These are phyloP conservation scores for Apostasia ramifera DNA, from an alignment of 106 monocot genomes.

Conservation along the genomic window DNA sequence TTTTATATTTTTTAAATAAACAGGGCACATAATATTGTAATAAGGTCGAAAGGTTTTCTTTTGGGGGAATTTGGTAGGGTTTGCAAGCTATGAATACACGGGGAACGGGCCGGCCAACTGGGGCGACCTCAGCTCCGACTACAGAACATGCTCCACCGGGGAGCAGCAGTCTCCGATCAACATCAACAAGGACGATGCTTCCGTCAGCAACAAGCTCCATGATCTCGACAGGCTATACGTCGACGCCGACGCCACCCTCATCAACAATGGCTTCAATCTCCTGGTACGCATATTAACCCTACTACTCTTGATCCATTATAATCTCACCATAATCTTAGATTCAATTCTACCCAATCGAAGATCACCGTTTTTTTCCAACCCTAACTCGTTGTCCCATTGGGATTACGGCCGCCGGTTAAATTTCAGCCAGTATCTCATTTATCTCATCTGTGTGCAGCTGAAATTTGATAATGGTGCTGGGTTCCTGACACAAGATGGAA, in stretches of 20 bases:
- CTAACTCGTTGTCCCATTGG: not conserved
- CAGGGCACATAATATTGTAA: too few species aligned
- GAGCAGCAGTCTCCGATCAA: constrained; percentile 54
- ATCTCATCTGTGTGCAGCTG: constrained; percentile 26
- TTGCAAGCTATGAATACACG: not conserved
- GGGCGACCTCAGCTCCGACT: constrained; percentile 35
- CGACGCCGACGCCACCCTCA: constrained; percentile 33
- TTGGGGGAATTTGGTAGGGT: not conserved
- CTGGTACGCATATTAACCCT: constrained; percentile 18
- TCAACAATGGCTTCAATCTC: constrained; percentile 50
- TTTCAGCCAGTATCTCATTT: too few species aligned
- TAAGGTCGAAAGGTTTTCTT: too few species aligned
- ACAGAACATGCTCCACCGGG: constrained; percentile 29
- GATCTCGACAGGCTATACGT: constrained; percentile 24
- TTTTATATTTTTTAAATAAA: too few species aligned
- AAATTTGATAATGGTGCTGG: constrained; percentile 30
- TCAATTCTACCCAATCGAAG: not conserved
- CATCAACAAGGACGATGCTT: constrained; percentile 19
- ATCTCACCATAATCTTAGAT: not conserved
- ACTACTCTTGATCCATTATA: not conserved
- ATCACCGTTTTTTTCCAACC: not conserved
- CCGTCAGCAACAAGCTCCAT: constrained; percentile 5
- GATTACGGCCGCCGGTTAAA: too few species aligned
- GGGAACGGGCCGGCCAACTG: constrained; percentile 40
- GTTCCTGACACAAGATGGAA: constrained; percentile 26